These are phyloP conservation scores for Trichoderma lentiforme DNA, from an alignment of 2,329 filamentous ascomycete species.

Conservation along the genomic window DNA sequence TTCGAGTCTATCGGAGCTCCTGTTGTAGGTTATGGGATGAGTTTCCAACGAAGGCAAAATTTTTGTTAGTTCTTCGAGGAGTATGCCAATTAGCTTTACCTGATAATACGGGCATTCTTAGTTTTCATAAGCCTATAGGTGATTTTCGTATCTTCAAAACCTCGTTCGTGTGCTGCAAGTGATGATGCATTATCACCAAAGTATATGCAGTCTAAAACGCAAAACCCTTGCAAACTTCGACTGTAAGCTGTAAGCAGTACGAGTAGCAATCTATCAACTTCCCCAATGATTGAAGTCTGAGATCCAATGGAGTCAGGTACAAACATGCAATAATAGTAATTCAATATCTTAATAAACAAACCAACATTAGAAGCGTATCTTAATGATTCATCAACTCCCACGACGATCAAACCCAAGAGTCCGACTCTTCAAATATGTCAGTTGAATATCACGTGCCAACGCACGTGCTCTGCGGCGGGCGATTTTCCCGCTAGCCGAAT, in stretches of 20 bases:
- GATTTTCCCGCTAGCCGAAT: slow-evolving; percentile 41
- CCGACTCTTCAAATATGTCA: neutral
- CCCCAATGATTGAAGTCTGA: neutral
- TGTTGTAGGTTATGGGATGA: neutral
- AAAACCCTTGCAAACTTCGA: neutral
- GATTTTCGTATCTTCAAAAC: neutral
- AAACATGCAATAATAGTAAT: neutral
- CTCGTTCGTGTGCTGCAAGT: neutral
- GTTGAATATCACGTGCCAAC: slow-evolving; percentile 21
- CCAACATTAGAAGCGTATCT: neutral
- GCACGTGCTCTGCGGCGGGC: slow-evolving; percentile 33
- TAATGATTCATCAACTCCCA: neutral
- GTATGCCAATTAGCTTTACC: neutral
- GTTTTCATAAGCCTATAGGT: neutral
- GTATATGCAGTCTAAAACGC: neutral
- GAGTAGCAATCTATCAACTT: neutral
- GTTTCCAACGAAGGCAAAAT: neutral
- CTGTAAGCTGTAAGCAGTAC: neutral
- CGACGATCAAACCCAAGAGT: too few species aligned
- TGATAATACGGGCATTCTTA: neutral
- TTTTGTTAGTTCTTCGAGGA: neutral
- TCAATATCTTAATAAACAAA: neutral
- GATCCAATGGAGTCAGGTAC: neutral
- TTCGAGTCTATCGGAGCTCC: neutral
- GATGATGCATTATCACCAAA: neutral